Evolutionary conservation across 73 alveolate species (phyloP).

Genomic region (Symbiodinium natans): DNA sequence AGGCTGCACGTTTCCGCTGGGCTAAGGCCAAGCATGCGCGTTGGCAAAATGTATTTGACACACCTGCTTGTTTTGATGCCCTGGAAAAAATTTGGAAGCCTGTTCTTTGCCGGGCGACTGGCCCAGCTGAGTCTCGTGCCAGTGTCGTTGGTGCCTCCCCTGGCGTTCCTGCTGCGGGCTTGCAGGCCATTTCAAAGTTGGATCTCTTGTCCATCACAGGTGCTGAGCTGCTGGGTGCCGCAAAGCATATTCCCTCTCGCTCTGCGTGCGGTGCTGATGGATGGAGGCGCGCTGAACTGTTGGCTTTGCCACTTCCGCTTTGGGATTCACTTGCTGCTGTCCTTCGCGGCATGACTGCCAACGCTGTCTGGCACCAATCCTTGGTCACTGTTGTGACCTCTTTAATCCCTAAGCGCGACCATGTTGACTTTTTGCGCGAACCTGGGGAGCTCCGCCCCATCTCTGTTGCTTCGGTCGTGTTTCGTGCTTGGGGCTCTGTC

Average conservation of each 20-base stretch:
- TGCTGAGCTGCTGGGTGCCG: background rate
- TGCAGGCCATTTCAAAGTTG: background rate
- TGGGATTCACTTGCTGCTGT: background rate
- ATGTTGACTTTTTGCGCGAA: background rate
- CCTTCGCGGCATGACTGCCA: background rate
- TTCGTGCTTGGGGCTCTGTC: conserved; percentile 6
- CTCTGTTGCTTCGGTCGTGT: background rate
- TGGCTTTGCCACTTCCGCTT: background rate
- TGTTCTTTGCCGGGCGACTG: background rate
- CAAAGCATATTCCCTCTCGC: background rate
- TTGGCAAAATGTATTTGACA: conserved; percentile 1
- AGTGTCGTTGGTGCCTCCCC: background rate
- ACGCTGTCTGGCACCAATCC: conserved; percentile 4
- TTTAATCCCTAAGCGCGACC: background rate
- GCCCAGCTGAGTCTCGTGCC: background rate
- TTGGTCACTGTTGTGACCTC: background rate
- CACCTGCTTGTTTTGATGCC: conserved; percentile 1
- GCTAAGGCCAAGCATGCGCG: background rate
- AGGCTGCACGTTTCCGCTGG: conserved; percentile 1
- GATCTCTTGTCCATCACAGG: conserved; percentile 1
- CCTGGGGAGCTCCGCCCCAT: conserved; percentile 1
- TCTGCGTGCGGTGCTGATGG: conserved; percentile 29
- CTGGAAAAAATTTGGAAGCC: background rate
- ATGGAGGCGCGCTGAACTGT: background rate
- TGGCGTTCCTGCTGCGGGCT: background rate